Conservation (phyloP, 129 eudicot species). For the Flaveria ramosissima region DNA sequence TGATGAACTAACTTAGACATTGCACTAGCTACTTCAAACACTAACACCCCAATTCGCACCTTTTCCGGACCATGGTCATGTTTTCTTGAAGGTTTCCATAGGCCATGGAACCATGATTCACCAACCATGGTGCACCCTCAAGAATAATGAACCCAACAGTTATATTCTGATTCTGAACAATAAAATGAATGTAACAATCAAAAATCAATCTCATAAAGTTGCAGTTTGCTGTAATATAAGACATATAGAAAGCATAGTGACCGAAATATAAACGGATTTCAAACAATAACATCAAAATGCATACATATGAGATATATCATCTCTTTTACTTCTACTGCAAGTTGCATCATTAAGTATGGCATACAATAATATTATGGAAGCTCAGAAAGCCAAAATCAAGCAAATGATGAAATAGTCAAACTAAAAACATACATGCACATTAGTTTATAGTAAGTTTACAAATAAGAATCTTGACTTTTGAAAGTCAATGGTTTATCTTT, state of each 20-base stretch:
- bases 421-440: background rate
- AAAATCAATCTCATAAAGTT: constrained; percentile 11
- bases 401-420: background rate
- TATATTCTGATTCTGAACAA: constrained; percentile 27
- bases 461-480: constrained; percentile 13
- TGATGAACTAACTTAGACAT: constrained; percentile 73
- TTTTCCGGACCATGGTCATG: constrained; percentile 45
- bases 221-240: background rate
- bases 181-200: constrained; percentile 20
- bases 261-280: background rate
- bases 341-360: constrained; percentile 18
- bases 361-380: background rate
- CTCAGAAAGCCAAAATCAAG: constrained; percentile 9
- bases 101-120: constrained; percentile 70
- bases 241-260: constrained; percentile 12
- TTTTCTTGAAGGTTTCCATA: constrained; percentile 61
- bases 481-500: constrained; percentile 19
- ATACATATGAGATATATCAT: too few relatives aligned
- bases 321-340: background rate
- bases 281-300: constrained; percentile 10
- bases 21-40: constrained; percentile 77
- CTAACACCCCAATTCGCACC: constrained; percentile 54
- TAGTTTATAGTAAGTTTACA: background rate
- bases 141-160: background rate
- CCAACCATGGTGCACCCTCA: constrained; percentile 52